A percentile compares a stretch with the other conserved stretches of the same genome.
Evolutionary conservation across 129 eudicot species (phyloP).

Genomic region (Kitagawia praeruptora): DNA sequence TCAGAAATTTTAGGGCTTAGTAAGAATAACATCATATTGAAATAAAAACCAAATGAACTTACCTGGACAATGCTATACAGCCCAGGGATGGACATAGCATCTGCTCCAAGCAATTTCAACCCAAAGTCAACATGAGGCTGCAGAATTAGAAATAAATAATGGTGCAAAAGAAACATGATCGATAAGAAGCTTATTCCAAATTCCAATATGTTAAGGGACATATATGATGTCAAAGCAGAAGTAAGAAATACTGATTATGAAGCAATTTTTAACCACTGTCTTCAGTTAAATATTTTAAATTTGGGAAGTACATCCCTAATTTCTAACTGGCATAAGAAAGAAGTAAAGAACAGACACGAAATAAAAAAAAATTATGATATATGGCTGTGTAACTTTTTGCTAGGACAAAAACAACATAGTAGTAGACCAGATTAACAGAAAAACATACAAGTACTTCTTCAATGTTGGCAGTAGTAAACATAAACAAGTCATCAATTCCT

Average conservation of each 20-base stretch:
- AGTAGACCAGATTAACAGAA: background rate
- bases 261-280: background rate
- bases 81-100: slow-evolving; percentile 81
- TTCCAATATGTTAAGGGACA: background rate
- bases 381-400: background rate
- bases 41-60: background rate
- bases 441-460: background rate
- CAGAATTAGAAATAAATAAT: slow-evolving; percentile 1
- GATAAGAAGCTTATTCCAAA: background rate
- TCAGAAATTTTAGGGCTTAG: background rate
- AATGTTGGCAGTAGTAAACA: background rate
- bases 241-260: background rate
- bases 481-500: background rate
- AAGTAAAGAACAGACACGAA: background rate
- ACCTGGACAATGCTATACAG: slow-evolving; percentile 78
- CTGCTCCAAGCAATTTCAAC: slow-evolving; percentile 62
- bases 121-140: slow-evolving; percentile 98
- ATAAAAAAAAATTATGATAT: background rate
- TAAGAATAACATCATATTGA: background rate
- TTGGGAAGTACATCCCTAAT: background rate
- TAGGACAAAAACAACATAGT: background rate
- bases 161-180: background rate
- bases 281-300: background rate
- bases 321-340: background rate
- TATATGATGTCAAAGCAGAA: background rate